Evolutionary conservation across 345 rosid species (phyloP), one percentile per base, ranked within the genome.

Genomic region (Triadica sebifera): DNA sequence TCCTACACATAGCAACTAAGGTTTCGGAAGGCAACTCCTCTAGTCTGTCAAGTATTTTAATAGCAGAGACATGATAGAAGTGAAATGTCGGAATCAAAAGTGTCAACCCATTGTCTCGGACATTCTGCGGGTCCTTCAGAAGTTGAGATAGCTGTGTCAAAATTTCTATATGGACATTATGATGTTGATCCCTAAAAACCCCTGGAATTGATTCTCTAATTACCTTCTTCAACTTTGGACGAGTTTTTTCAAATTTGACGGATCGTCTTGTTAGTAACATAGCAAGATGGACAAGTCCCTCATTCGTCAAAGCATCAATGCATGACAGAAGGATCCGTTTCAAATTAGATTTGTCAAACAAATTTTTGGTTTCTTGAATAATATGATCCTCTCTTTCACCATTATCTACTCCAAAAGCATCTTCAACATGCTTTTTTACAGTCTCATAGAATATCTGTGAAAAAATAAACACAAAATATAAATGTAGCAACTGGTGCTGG

Each of bases 1-100:
- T 90, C 86, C 90, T 87, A 60, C 63, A 79, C 95, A 92, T 94
- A 29, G 97, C 90, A 80, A 69, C 55, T 74, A 94, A 69, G 52
- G 90, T 77, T 49, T 80, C 81, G 20, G 77, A 52, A 55, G 95
- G 85, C 74, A 91, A 86, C 29, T 79, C 83, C 72, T 84, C 85
- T 45, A 94, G 88, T 78, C 81, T 81, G 51, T 79, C 76, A 74
- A 94, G 76, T 58, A 89, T 57, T 70, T 82, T 83, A 56, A 69
- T 25, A 25, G 83, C 88, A 69, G 87, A 83, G 74, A 77, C 82
- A 77, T 69, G 77, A 72, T 70, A 81, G 72, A 86, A 79, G 67
- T 74, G 84, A 67, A 77, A 71, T 53, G 81, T 70, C 19, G 86
- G 78, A 71, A 78, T 67, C 72, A 72, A 59, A 69, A 65, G 55